These are phyloP conservation scores for Botrytis hyacinthi DNA, from an alignment of 2,329 filamentous ascomycete species.

Conservation along the genomic window DNA sequence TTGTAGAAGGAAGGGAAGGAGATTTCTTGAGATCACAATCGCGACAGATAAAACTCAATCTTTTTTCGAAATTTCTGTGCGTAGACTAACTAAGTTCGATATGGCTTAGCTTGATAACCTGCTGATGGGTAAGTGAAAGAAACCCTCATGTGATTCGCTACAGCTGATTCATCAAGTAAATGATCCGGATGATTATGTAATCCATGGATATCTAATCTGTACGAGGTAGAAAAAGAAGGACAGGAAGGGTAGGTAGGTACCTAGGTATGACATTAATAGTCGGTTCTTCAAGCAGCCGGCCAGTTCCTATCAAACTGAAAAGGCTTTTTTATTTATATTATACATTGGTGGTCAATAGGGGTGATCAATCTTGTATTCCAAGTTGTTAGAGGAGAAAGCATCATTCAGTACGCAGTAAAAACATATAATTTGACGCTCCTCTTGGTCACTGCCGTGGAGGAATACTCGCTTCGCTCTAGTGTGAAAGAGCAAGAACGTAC, in stretches of 20 bases:
- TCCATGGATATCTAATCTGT: neutral
- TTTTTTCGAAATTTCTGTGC: conserved; percentile 25
- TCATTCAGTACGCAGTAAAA: neutral
- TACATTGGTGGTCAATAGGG: too few relatives aligned
- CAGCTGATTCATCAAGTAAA: neutral
- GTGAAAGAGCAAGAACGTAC: neutral
- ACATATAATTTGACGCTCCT: neutral
- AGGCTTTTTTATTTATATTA: too few relatives aligned
- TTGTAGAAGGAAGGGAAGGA: conserved; percentile 23
- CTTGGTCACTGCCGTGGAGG: conserved; percentile 2
- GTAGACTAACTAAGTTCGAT: neutral
- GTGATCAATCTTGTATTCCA: neutral
- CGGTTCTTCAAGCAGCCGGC: too few relatives aligned
- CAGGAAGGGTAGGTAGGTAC: too few relatives aligned
- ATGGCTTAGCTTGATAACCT: neutral
- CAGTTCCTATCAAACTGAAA: too few relatives aligned
- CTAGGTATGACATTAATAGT: too few relatives aligned
- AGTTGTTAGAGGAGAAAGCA: neutral
- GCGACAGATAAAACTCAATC: conserved; percentile 24
- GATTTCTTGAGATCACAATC: conserved; percentile 23
- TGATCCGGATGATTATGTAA: neutral
- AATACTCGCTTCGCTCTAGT: neutral
- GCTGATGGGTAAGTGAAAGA: neutral
- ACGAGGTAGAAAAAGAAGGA: too few relatives aligned
- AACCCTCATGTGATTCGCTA: neutral